Evolutionary conservation across 1,139 yeast species (phyloP), one percentile per base, ranked within the genome.

Genomic region (Sugiyamaella novakii): DNA sequence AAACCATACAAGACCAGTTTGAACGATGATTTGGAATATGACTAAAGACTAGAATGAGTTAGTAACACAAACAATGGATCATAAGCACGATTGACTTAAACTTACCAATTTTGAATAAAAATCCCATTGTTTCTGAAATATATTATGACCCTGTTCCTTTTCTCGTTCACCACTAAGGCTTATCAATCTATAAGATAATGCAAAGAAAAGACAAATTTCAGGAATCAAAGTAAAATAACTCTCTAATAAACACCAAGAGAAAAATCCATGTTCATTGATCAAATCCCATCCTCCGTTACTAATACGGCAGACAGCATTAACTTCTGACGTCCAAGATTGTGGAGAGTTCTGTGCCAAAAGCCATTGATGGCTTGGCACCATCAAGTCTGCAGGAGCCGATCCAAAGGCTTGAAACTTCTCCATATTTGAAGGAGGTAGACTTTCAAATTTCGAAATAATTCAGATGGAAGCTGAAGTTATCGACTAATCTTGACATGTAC

Each of bases 231-330:
- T 41, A 34, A 53, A 30, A 33, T 53, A 53, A 11, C 43, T 47
- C 24, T 53, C 49, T 25, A 53, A 37, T 24, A 53, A 48, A 33
- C 56, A 53, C 52, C 54, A 53, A 11, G 51, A 46, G 8, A 52
- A 36, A 37, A 44, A 52, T 2, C 51, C 51, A 24, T 43, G 39
- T 14, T 37, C 42, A 11, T 43, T 42, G 8, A 48, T 35, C n/a
- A 48, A 24, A 44, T 43, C 36, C 51, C 51, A 48, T 5, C 33
- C 42, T 19, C 47, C 47, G n/a, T 21, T 22, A 27, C 30, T 19
- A 10, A 35, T 15, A 17, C 42, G 18, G 17, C 47, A 43, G 3
- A 19, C 46, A 29, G 43, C n/a, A 29, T 30, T 31, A 30, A 39
- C 35, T 19, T 31, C 33, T 5, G 43, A 28, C 14, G 33, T 30